Percentiles rank a stretch among this genome's conserved stretches.
Conservation (phyloP, 2,329 filamentous ascomycete species). For the Cyphellophora europaea region DNA sequence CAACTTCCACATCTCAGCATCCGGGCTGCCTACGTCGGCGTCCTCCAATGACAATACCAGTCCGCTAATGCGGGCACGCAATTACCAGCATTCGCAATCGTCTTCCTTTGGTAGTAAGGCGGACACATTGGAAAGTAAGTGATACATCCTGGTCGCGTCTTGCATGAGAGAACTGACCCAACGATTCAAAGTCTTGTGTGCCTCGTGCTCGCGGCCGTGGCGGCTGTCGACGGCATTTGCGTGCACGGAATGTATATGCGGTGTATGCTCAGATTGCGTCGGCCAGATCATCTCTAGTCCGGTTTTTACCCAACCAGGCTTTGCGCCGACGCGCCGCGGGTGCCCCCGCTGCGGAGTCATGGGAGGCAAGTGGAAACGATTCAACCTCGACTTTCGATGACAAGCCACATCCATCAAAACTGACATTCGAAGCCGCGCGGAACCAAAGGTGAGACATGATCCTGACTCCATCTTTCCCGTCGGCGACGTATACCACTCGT, state of each 20-base stretch:
- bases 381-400: slow-evolving; percentile 39
- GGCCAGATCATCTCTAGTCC: slow-evolving; percentile 34
- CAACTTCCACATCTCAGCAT: slow-evolving; percentile 60
- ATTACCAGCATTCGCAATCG: slow-evolving; percentile 45
- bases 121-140: slow-evolving; percentile 53
- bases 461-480: slow-evolving; percentile 1
- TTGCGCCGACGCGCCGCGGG: slow-evolving; percentile 27
- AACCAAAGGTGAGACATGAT: slow-evolving; percentile 2
- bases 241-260: slow-evolving; percentile 93
- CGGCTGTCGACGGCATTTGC: slow-evolving; percentile 77
- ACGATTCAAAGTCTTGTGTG: slow-evolving; percentile 77
- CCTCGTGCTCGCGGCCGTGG: slow-evolving; percentile 71
- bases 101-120: slow-evolving; percentile 33
- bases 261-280: slow-evolving; percentile 81
- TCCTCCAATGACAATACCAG: slow-evolving; percentile 51
- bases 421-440: background rate
- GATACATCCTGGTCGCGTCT: too few species aligned
- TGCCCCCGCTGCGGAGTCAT: slow-evolving; percentile 36
- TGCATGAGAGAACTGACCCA: too few species aligned
- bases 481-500: background rate
- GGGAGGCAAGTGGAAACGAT: slow-evolving; percentile 38
- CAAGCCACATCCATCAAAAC: slow-evolving; percentile 2
- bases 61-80: slow-evolving; percentile 33
- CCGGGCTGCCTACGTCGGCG: slow-evolving; percentile 57
- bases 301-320: slow-evolving; percentile 22